These are phyloP conservation scores for Populus tomentosa DNA, from an alignment of 441 rosid genomes.

Conservation along the genomic window DNA sequence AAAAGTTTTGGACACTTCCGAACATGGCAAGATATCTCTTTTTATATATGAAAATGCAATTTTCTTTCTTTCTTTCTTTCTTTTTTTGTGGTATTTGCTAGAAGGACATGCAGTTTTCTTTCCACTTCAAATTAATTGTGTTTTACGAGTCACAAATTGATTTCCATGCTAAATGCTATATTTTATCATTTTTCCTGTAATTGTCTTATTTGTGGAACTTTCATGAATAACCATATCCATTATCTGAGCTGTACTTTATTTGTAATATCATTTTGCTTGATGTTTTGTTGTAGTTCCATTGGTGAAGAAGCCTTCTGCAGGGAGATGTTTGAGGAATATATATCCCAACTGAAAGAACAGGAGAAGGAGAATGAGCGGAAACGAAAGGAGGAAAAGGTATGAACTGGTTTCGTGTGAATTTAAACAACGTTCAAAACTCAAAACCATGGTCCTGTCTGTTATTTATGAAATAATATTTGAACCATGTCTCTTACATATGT, in stretches of 20 bases:
- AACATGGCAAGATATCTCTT: neutral
- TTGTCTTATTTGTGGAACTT: neutral
- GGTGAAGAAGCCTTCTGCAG: slow-evolving; percentile 66
- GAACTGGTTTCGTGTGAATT: neutral
- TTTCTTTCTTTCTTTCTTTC: slow-evolving; percentile 7
- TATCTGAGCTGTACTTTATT: neutral
- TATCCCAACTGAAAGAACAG: slow-evolving; percentile 64
- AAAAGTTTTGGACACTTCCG: neutral
- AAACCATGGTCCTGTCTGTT: neutral
- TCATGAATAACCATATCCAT: neutral
- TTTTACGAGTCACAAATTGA: neutral
- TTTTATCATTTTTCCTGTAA: neutral
- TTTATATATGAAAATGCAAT: neutral
- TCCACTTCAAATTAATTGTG: neutral
- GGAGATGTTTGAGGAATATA: slow-evolving; percentile 80
- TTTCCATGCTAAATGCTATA: neutral
- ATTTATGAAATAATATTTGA: neutral
- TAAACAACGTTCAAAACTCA: neutral
- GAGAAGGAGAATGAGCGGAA: slow-evolving; percentile 87
- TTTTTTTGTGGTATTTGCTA: neutral
- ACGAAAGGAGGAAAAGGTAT: slow-evolving; percentile 94
- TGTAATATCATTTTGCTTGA: neutral
- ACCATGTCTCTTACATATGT: neutral
- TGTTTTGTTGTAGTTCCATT: slow-evolving; percentile 43
- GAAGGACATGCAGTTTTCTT: neutral